A percentile compares a stretch with the other conserved stretches of the same genome.
Evolutionary conservation across 768 basidiomycete species (phyloP).

Genomic region (Pisolithus orientalis): DNA sequence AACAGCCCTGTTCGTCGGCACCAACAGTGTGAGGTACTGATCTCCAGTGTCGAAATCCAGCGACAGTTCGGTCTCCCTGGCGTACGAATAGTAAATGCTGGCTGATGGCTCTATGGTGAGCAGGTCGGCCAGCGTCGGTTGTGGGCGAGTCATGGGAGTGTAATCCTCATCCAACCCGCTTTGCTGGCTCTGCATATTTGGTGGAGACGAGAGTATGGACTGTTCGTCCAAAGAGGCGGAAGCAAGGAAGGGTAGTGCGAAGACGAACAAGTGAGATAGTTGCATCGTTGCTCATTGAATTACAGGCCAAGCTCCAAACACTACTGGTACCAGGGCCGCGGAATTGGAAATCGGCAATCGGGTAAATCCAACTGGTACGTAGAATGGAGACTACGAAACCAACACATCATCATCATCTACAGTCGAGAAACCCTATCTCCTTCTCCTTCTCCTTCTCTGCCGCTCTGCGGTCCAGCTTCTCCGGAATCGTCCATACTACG

Average conservation of each 20-base stretch:
- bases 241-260: conserved; percentile 25
- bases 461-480: neutral
- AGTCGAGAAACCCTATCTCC: neutral
- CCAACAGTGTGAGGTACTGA: conserved; percentile 53
- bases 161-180: conserved; percentile 9
- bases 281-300: conserved; percentile 8
- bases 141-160: conserved; percentile 33
- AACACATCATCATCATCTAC: no score
- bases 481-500: neutral
- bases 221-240: conserved; percentile 27
- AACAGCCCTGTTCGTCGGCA: conserved; percentile 84
- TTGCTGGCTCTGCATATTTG: conserved; percentile 8
- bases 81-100: conserved; percentile 83
- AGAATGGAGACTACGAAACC: conserved; percentile 2
- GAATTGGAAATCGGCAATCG: neutral
- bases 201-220: conserved; percentile 13
- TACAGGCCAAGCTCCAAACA: no score
- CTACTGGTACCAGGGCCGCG: no score
- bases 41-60: conserved; percentile 32
- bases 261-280: conserved; percentile 14
- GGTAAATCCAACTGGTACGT: neutral
- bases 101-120: conserved; percentile 69
- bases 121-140: conserved; percentile 65
- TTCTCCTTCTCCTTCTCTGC: neutral
- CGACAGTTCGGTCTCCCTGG: conserved; percentile 64